Base-by-base conservation (phyloP, 495 filamentous ascomycete genomes). In the Penicillium pancosmium region DNA sequence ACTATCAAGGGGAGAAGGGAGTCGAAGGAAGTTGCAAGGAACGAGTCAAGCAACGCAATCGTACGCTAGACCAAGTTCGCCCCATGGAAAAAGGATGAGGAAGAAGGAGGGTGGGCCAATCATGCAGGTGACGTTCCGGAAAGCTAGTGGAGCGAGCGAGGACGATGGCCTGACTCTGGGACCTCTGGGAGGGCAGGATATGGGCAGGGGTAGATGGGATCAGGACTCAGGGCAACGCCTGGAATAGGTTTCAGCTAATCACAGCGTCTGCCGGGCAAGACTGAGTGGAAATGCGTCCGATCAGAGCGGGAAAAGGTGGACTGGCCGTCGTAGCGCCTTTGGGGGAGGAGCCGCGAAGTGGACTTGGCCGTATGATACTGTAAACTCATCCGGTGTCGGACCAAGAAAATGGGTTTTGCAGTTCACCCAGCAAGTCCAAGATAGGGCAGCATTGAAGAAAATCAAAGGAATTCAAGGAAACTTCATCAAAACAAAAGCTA, bases 121-220 rank as follows among this genome's bases (percentile, higher is more conserved):
- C 65, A 74, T 73, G 65, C 72, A 69, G 70, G 66, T 57, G 69
- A 58, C 55, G 41, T 44, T 44, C 41, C 41, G 65, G 68, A 41
- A 55, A 63, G 57, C 60, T 43, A 61, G 68, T 73, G 67, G 69
- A 67, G 60, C 68, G 57, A 63, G 65, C 41, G 41, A 53, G 64
- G 62, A 73, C 70, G 68, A 75, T 75, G 73, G 70, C 66, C 72
- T 76, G 72, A 76, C 41, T 18, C 16, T 31, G 27, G 27, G 41
- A 19, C 15, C 61, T 66, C 58, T 68, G 60, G 52, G 55, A 68
- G 60, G 36, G 41, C 41, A 44, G 41, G 41, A 44, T 40, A n/a
- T 44, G 41, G 41, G 59, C 54, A 66, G 63, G 66, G 67, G 56
- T 41, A 57, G 52, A 10, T 48, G 56, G 57, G 61, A 59, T 56